Evolutionary conservation across 306 rosid genomes (phyloP).

Genomic region (Neltuma alba): DNA sequence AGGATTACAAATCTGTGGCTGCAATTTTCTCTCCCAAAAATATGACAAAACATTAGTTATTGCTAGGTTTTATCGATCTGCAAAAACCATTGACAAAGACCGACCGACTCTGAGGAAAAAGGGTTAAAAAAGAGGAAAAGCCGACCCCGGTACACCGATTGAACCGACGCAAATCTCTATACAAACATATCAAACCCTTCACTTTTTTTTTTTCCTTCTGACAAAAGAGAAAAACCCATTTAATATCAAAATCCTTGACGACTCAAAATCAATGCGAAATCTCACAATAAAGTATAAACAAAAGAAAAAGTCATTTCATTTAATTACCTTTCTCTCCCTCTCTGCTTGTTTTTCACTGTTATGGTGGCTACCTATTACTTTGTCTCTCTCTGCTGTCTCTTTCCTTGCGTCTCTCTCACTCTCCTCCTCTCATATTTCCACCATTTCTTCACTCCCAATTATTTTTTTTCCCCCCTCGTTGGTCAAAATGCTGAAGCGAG

Average conservation of each 20-base stretch:
- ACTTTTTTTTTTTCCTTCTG: background rate
- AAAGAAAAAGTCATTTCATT: background rate
- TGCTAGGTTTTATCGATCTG: conserved; percentile 34
- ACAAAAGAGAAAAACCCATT: background rate
- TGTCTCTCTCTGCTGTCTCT: background rate
- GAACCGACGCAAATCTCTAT: conserved; percentile 26
- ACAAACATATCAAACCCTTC: conserved; percentile 29
- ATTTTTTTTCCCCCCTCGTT: conserved; percentile 2
- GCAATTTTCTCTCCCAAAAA: conserved; percentile 37
- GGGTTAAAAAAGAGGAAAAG: conserved; percentile 10
- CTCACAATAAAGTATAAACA: background rate
- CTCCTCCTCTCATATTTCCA: background rate
- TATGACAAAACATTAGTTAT: background rate
- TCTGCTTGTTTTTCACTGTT: conserved; percentile 25
- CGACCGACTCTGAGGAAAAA: conserved; percentile 13
- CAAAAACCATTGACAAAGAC: conserved; percentile 7
- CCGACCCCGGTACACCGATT: conserved; percentile 20
- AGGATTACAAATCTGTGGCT: conserved; percentile 62
- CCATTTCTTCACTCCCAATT: background rate
- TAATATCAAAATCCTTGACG: too few relatives aligned
- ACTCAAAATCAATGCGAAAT: background rate
- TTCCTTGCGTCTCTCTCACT: background rate
- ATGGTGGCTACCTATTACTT: conserved; percentile 18
- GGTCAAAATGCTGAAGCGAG: conserved; percentile 35
- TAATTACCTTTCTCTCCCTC: background rate